Base-by-base conservation (phyloP, 2,329 filamentous ascomycete genomes). In the Fusarium penzigii region DNA sequence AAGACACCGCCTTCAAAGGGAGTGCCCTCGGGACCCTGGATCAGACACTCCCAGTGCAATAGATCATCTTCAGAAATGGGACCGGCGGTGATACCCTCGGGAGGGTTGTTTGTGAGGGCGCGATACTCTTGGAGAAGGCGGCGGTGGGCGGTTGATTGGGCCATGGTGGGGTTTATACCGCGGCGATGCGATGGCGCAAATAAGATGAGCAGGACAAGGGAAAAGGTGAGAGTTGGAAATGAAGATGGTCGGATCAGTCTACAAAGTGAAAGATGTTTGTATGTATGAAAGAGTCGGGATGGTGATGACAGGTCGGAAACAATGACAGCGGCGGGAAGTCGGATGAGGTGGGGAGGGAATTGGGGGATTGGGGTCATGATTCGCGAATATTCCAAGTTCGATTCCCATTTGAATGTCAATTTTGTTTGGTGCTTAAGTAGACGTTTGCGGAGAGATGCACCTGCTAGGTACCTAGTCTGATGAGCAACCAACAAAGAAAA, bases 61-160 rank as follows among this genome's bases (percentile, higher is more conserved):
- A 97, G 86, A 76, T 99, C 92, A 72, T 97, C 94, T 78, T 99
- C 94, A 59, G 84, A 89, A 55, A 97, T 80, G 34, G 94, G 94
- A 17, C 94, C 94, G 14, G 94, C 94, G 53, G 90, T 96, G 75
- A 99, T 97, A 71, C 94, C 94, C 56, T 97, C 93, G n/a, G 93
- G 93, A 1, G 93, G 91, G 74, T 95, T 94, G 68, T 91, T 93
- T 58, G 92, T 94, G 57, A 99, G 87, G 58, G 89, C 86, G 69
- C 90, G 90, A 80, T 99, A 99, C 79, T 99, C 94, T 76, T 93
- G 90, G 71, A 97, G 92, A 63, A 99, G 89, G 40, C 94, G 92
- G 64, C 85, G 83, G 70, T 87, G 85, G 62, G 85, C 84, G 54
- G 83, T 86, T 29, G 83, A 82, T 57, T 80, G 77, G 44, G 83